phyloP scores from a whole-genome alignment of 345 rosid species.

The Hibiscus mutabilis region DNA sequence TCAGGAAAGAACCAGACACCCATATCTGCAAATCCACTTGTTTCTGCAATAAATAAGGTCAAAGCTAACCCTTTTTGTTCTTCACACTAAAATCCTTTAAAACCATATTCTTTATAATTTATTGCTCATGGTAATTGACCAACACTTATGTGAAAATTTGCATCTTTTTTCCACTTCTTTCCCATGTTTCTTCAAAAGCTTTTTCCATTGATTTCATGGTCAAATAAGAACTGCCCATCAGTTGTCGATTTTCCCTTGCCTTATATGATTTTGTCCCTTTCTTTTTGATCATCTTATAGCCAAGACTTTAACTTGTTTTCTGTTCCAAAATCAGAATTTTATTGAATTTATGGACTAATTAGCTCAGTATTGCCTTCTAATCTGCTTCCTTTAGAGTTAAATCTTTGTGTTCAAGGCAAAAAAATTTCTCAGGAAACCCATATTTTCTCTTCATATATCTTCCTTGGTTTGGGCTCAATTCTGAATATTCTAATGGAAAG shows the following conservation, averaged over 20 bases:
- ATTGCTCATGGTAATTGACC: neutral
- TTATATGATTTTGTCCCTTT: neutral
- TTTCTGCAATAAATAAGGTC: constrained; percentile 19
- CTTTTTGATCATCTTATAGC: too few species aligned
- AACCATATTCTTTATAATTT: neutral
- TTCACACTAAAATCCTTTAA: neutral
- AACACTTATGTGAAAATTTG: constrained; percentile 4
- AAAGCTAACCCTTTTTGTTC: neutral
- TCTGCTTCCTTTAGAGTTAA: neutral
- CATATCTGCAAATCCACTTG: constrained; percentile 8
- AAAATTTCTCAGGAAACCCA: neutral
- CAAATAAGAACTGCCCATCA: constrained; percentile 5
- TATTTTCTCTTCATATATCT: neutral
- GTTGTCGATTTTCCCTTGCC: neutral
- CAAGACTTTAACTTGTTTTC: neutral
- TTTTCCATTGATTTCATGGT: neutral
- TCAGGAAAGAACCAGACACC: constrained; percentile 1
- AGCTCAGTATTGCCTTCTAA: neutral
- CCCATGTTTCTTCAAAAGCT: neutral
- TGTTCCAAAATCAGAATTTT: neutral
- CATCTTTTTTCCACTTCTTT: neutral
- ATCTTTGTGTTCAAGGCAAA: neutral
- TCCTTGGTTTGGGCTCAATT: neutral
- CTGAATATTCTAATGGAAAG: constrained; percentile 31
- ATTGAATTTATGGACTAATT: constrained; percentile 4